Evolutionary conservation across 306 rosid species (phyloP), one percentile per base, ranked within the genome.

Genomic region (Corylus americana): DNA sequence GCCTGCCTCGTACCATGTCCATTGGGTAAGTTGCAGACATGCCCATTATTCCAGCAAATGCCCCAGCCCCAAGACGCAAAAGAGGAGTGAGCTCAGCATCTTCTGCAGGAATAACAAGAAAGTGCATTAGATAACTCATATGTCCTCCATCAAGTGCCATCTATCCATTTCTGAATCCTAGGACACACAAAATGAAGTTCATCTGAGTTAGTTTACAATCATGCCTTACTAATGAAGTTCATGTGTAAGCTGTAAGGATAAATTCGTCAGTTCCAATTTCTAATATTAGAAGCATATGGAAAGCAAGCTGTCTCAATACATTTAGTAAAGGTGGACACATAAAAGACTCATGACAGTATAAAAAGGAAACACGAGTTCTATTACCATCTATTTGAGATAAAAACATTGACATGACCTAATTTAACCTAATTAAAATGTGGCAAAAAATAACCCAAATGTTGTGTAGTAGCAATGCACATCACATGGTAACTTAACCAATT

Each of bases 11-110:
- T 64, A 96, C 99, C 99, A 96, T 91, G 88, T 96, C 99, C 98
- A 96, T 91, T 22, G 99, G 99, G 86, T 96, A 96, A 49, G 99
- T 96, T 75, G 99, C 99, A 57, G 99, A 96, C 99, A 96, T 96
- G 72, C 98, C 99, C 88, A 96, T 91, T 57, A 96, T 96, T 79
- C 99, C 99, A 83, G 99, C 98, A 89, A 93, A 91, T 71, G 99
- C 99, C 78, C 99, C 99, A 79, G 98, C 99, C 80, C 99, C 99
- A 83, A 93, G 98, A 55, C 98, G 98, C 74, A 96, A 83, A 75
- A 93, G 63, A 82, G 99, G 98, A 82, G 93, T 90, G 77, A 96
- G 93, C 85, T 96, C 92, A 82, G 99, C 99, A 84, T 93, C 90
- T 67, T 91, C 97, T 96, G 92, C 91, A 88, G 70, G 74, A 74